A percentile compares a stretch with the other conserved stretches of the same genome.
phyloP scores from a whole-genome alignment of 2,329 filamentous ascomycete genomes.

The Eutypella sp. region DNA sequence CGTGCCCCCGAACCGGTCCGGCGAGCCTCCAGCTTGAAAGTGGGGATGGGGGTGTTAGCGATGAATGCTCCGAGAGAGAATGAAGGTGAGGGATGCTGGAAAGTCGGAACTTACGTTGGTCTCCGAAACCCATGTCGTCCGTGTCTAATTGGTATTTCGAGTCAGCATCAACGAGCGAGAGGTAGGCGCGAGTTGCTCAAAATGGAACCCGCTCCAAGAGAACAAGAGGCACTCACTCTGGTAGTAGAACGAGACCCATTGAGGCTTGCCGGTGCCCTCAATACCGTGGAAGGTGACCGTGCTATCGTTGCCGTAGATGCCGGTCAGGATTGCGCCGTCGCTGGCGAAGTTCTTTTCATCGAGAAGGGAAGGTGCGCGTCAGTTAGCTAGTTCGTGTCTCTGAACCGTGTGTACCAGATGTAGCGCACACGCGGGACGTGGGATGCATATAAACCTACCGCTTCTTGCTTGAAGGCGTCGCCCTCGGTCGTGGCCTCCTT shows the following conservation, averaged over 20 bases:
- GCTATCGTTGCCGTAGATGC: conserved; percentile 51
- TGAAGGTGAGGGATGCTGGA: neutral
- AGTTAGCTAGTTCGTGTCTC: neutral
- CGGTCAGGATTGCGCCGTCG: conserved; percentile 41
- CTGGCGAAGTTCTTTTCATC: conserved; percentile 39
- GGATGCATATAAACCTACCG: too few species aligned
- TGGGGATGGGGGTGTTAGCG: conserved; percentile 5
- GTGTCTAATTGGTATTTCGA: conserved; percentile 36
- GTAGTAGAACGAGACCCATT: conserved; percentile 56
- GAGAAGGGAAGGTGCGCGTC: too few species aligned
- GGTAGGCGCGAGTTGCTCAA: too few species aligned
- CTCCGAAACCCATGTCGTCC: conserved; percentile 57
- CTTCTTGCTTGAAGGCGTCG: conserved; percentile 50
- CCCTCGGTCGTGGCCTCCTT: conserved; percentile 41
- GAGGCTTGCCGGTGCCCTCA: conserved; percentile 43
- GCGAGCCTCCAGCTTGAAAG: conserved; percentile 43
- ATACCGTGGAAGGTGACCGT: conserved; percentile 46
- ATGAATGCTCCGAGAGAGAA: neutral
- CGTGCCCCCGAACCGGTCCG: conserved; percentile 53
- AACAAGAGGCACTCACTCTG: conserved; percentile 33
- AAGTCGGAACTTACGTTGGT: conserved; percentile 32
- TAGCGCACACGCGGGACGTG: too few species aligned
- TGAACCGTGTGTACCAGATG: neutral
- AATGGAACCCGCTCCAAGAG: conserved; percentile 4
- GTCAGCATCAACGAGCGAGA: too few species aligned